phyloP scores from a whole-genome alignment of 495 filamentous ascomycete species.

The Aspergillus funiculosus region DNA sequence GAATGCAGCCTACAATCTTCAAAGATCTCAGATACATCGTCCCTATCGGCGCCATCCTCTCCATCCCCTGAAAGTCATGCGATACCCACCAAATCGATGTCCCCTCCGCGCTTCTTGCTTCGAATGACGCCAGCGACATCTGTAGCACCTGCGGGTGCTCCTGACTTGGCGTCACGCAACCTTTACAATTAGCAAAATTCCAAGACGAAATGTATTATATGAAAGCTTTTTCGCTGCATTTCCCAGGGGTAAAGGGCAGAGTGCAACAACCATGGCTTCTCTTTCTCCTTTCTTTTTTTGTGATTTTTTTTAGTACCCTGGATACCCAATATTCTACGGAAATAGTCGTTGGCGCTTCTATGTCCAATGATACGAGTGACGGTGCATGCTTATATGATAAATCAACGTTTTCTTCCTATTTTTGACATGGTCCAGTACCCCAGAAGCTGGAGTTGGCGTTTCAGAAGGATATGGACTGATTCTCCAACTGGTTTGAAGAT shows the following conservation, averaged over 20 bases:
- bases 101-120: slow-evolving; percentile 27
- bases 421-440: slow-evolving; percentile 6
- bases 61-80: slow-evolving; percentile 14
- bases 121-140: slow-evolving; percentile 27
- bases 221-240: slow-evolving; percentile 2
- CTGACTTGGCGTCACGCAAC: slow-evolving; percentile 18
- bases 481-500: no score
- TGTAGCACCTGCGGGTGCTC: slow-evolving; percentile 12
- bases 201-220: not conserved
- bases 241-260: no score
- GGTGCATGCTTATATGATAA: slow-evolving; percentile 5
- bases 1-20: slow-evolving; percentile 4
- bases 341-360: not conserved
- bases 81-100: slow-evolving; percentile 20
- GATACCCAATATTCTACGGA: not conserved
- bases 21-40: slow-evolving; percentile 4
- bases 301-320: not conserved
- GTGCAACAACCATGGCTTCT: no score
- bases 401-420: slow-evolving; percentile 7
- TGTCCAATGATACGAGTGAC: slow-evolving; percentile 4
- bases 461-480: slow-evolving; percentile 1
- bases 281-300: not conserved
- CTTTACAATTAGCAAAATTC: not conserved
- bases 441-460: not conserved
- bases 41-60: slow-evolving; percentile 6